Conservation (phyloP, 495 filamentous ascomycete species). For the Penicillium daleae region DNA sequence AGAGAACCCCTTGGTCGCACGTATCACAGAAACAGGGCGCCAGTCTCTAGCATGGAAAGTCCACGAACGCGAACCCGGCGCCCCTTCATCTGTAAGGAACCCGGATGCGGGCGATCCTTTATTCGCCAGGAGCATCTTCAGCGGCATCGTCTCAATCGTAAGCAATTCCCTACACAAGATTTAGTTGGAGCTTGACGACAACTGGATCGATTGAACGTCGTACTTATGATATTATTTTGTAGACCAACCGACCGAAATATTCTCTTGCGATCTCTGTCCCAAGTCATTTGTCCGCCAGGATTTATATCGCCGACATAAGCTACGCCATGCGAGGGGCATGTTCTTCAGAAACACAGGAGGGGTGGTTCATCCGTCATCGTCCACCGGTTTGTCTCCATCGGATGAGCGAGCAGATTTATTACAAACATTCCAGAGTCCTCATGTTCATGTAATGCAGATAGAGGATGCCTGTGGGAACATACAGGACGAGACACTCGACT, state of each 20-base stretch:
- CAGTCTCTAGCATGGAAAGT: neutral
- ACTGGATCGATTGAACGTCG: too few species aligned
- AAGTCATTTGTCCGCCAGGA: conserved; percentile 8
- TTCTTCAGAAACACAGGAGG: conserved; percentile 6
- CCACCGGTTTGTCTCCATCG: neutral
- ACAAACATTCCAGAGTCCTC: neutral
- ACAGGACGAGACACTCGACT: neutral
- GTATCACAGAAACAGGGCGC: too few species aligned
- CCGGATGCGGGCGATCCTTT: conserved; percentile 5
- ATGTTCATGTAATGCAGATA: neutral
- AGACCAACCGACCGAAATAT: conserved; percentile 9
- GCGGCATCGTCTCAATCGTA: conserved; percentile 13
- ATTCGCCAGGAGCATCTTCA: conserved; percentile 8
- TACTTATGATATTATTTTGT: neutral
- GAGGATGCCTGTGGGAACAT: neutral
- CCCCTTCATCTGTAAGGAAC: conserved; percentile 1
- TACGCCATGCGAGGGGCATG: conserved; percentile 10
- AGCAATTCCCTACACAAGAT: neutral
- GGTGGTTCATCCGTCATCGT: neutral
- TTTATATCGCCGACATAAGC: conserved; percentile 8
- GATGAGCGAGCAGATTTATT: neutral
- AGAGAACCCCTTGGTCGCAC: too few species aligned
- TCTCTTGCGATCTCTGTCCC: neutral
- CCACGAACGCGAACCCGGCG: neutral
- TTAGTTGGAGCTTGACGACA: neutral